Percentiles rank a stretch among this genome's conserved stretches.
Conservation (phyloP, 2,329 filamentous ascomycete species). For the Xylaria sp. region DNA sequence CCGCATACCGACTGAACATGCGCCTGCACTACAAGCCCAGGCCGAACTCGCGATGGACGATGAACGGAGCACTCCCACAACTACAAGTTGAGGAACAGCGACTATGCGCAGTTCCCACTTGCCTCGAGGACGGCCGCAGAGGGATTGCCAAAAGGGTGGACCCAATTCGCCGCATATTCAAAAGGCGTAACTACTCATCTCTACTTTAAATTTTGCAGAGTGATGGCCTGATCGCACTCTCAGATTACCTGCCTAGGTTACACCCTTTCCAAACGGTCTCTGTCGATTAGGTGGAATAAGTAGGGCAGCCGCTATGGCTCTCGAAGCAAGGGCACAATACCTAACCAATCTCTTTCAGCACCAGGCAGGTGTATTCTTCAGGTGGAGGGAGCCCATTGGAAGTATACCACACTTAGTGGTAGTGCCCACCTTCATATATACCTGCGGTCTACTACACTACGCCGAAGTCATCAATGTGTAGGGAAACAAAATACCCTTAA, state of each 20-base stretch:
- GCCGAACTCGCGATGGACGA: conserved; percentile 58
- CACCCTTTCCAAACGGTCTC: too few species aligned
- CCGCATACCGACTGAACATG: conserved; percentile 82
- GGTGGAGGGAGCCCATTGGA: background rate
- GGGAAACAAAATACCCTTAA: too few species aligned
- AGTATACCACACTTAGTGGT: background rate
- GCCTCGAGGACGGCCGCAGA: background rate
- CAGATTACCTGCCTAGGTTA: background rate
- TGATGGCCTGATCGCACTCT: background rate
- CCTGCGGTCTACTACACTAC: too few species aligned
- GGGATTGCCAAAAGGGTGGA: background rate
- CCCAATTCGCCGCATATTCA: background rate
- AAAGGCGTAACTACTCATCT: background rate
- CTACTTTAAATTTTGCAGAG: background rate
- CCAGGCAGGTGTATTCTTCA: background rate
- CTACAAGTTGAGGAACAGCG: conserved; percentile 12
- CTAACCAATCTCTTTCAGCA: background rate
- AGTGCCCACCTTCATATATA: background rate
- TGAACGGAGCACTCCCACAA: conserved; percentile 42
- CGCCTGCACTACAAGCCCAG: conserved; percentile 66
- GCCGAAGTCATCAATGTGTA: too few species aligned
- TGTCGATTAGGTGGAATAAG: too few species aligned
- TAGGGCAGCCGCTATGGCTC: background rate
- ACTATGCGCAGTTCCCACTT: background rate
- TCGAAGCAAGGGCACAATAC: background rate